These are phyloP conservation scores for Helminthosporium solani DNA, from an alignment of 2,329 filamentous ascomycete genomes.

Conservation along the genomic window DNA sequence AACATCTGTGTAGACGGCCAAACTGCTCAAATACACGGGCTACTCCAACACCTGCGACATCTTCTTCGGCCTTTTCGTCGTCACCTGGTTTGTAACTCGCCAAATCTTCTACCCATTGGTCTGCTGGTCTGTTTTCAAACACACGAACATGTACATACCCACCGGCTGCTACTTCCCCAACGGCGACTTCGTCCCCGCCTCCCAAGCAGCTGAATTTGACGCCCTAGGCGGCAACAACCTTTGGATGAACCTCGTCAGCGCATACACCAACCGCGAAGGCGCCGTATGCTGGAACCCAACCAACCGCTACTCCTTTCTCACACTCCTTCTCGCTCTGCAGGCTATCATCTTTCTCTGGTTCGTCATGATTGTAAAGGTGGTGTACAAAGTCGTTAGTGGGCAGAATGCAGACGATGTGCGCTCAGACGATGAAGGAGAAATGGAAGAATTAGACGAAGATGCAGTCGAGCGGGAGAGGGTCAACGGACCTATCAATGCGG, in stretches of 20 bases:
- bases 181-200: constrained; percentile 55
- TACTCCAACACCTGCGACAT: constrained; percentile 75
- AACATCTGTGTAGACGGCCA: constrained; percentile 65
- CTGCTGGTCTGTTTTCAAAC: constrained; percentile 77
- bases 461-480: constrained; percentile 43
- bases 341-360: constrained; percentile 85
- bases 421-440: constrained; percentile 80
- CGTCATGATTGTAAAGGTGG: constrained; percentile 80
- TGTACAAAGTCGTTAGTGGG: constrained; percentile 75
- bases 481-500: constrained; percentile 23
- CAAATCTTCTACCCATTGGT: constrained; percentile 78
- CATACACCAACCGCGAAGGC: constrained; percentile 70
- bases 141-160: constrained; percentile 62
- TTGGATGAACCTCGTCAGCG: constrained; percentile 66
- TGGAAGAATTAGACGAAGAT: constrained; percentile 63
- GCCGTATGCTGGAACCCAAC: constrained; percentile 76
- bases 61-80: constrained; percentile 81
- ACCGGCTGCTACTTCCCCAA: constrained; percentile 70
- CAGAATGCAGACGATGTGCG: constrained; percentile 79
- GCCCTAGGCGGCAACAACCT: constrained; percentile 46
- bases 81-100: constrained; percentile 79
- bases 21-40: constrained; percentile 85
- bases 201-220: constrained; percentile 49
- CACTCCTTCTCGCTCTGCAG: constrained; percentile 75
- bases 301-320: constrained; percentile 76